Base-by-base conservation (phyloP, 1,284 basidiomycete genomes). In the Sporisorium graminicola region DNA sequence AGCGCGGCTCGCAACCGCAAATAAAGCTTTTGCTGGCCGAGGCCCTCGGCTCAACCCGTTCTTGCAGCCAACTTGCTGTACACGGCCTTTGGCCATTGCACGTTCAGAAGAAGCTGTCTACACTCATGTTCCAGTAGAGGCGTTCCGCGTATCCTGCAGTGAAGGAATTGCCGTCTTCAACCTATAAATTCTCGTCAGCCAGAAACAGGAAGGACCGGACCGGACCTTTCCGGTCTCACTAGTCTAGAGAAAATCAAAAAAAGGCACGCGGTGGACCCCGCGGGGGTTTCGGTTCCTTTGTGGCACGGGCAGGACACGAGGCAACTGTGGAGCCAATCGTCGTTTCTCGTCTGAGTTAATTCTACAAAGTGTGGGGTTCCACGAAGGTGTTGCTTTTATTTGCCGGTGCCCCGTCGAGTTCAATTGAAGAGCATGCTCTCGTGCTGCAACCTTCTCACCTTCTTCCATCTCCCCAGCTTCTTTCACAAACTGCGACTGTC, bases 221-320 rank as follows among this genome's bases (percentile, higher is more conserved):
- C 47, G 31, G 56, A 18, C 40, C 68, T 63, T 62, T 57, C 57
- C 62, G 62, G 58, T 57, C 58, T 29, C 40, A 44, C 43, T 10
- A 29, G 24, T 6, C 40, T 31, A 14, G 33, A 42, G 1, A 44
- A n/a, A 43, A 20, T 44, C 18, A 18, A 9, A 58, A 58, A 49
- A 26, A 9, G 2, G 27, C 51, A 46, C 46, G 47, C 53, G 59
- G 20, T 35, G 37, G 49, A 52, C 58, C 62, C 67, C 67, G 67
- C 62, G 67, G 62, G 62, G 67, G 27, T 18, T 29, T 47, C 12
- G 12, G 5, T 18, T 47, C 13, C 5, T 26, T 27, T 18, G 24
- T 35, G 16, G 10, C 24, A 29, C n/a, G n/a, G 20, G 10, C 18
- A 24, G 29, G 33, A 24, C 33, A 16, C 35, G 10, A 43, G 42